Percentiles rank a stretch among this genome's conserved stretches.
These are phyloP conservation scores for Sugiyamaella xylanicola DNA, from an alignment of 1,139 yeast genomes.

Conservation along the genomic window DNA sequence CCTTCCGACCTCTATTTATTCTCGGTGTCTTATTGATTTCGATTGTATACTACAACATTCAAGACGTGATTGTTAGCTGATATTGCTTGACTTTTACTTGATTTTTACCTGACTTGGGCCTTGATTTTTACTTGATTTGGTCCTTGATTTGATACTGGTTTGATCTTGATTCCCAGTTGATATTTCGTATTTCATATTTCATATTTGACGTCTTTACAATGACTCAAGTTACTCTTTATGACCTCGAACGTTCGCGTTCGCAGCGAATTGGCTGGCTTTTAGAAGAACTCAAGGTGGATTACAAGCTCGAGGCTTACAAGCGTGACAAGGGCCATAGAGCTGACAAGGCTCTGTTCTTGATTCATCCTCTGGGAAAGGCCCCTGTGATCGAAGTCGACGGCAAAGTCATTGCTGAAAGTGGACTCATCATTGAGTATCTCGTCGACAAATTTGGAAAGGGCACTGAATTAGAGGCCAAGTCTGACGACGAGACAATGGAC, in stretches of 20 bases:
- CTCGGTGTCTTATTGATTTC: too few species aligned
- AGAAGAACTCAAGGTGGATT: constrained; percentile 55
- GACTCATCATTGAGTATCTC: constrained; percentile 56
- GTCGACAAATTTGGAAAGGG: constrained; percentile 49
- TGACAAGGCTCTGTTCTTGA: constrained; percentile 46
- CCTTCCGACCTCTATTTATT: too few species aligned
- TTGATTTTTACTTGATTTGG: too few species aligned
- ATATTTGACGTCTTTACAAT: too few species aligned
- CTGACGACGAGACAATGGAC: constrained; percentile 42
- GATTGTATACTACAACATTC: too few species aligned
- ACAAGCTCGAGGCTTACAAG: constrained; percentile 50
- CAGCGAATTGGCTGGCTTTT: constrained; percentile 58
- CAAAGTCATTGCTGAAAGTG: constrained; percentile 40
- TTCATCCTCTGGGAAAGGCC: constrained; percentile 59
- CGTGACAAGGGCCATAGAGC: constrained; percentile 47
- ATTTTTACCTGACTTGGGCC: too few species aligned
- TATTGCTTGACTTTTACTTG: too few species aligned
- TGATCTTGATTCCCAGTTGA: too few species aligned
- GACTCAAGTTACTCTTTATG: constrained; percentile 35
- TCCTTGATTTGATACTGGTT: too few species aligned
- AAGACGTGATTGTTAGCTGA: too few species aligned
- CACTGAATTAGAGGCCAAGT: constrained; percentile 34
- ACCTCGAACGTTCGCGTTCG: constrained; percentile 58
- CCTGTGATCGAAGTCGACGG: constrained; percentile 59
- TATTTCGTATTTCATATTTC: too few species aligned